Conservation (phyloP, 495 filamentous ascomycete genomes). For the Hypomontagnella monticulosa region DNA sequence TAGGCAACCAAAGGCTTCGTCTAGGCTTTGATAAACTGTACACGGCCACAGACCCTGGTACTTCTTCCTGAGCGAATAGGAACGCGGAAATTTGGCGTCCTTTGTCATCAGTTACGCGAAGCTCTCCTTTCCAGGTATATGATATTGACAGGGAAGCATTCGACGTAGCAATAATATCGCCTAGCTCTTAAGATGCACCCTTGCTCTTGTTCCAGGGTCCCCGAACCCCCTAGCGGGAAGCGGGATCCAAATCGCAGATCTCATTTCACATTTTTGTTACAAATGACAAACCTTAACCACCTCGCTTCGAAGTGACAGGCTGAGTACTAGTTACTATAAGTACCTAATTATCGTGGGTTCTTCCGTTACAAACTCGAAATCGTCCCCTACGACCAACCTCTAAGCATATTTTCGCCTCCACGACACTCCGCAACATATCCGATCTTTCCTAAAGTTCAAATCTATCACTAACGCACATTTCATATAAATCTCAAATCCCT, state of each 20-base stretch:
- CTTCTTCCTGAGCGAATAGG: no score
- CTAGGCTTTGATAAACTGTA: not conserved
- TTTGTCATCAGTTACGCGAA: not conserved
- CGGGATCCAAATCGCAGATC: conserved; percentile 41
- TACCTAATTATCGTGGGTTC: not conserved
- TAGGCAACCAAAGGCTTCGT: not conserved
- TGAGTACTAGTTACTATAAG: not conserved
- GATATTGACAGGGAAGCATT: conserved; percentile 13
- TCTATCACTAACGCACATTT: conserved; percentile 2
- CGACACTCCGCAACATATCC: not conserved
- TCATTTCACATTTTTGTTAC: conserved; percentile 28
- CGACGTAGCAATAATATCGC: conserved; percentile 20
- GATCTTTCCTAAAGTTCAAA: not conserved
- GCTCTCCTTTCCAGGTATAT: not conserved
- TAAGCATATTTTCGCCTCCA: no score
- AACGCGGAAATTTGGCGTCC: conserved; percentile 1
- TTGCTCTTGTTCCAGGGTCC: conserved; percentile 21
- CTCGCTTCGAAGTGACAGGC: not conserved
- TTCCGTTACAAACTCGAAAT: not conserved
- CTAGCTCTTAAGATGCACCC: conserved; percentile 28
- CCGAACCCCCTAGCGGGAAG: conserved; percentile 28
- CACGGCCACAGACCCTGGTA: no score
- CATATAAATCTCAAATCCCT: conserved; percentile 20
- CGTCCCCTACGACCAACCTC: no score
- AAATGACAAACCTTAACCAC: conserved; percentile 19